Base-by-base conservation (phyloP, 2,329 filamentous ascomycete species). In the Aplosporella prunicola region DNA sequence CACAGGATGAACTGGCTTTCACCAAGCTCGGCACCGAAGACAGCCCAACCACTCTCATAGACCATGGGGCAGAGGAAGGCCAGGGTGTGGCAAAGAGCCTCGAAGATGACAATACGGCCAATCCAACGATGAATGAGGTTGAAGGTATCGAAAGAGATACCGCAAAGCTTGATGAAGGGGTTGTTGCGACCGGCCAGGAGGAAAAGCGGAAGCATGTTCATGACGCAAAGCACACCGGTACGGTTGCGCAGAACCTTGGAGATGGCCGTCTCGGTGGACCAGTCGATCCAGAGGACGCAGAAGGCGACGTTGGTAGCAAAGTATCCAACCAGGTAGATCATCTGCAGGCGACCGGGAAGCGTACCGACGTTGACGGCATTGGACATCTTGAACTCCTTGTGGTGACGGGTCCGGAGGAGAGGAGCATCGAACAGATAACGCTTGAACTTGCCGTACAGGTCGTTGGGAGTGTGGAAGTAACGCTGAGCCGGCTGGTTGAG, bases 71-170 rank as follows among this genome's bases (percentile, higher is more conserved):
- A 49, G 44, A 74, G 68, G 59, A 68, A 84, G 35, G 78, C 71
- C 25, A 76, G 52, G 1, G 74, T 76, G 59, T 88, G 82, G 20
- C 72, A 65, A 26, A 87, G 47, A 8, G 77, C 69, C 56, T 89
- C 80, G 10, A 84, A 61, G 13, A 81, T 70, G 17, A 82, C 80
- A 42, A 87, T 83, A 25, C 82, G 76, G 48, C 82, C 82, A 45
- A 86, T 72, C 82, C 82, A 88, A 44, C 83, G 74, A 60, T 89
- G 82, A 41, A 88, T 67, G 43, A 89, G 62, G 63, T 88, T 89
- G 68, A 83, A 87, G 1, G 80, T 85, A 57, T 89, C 82, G 57
- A 87, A 89, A 4, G 80, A 83, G 45, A 88, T 77, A 43, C 77
- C 76, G 36, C 84, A 68, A 46, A 82, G 65, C 43, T 68, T 67